Base-by-base conservation (phyloP, 1,284 basidiomycete species). In the Mrakiaceae sp. region DNA sequence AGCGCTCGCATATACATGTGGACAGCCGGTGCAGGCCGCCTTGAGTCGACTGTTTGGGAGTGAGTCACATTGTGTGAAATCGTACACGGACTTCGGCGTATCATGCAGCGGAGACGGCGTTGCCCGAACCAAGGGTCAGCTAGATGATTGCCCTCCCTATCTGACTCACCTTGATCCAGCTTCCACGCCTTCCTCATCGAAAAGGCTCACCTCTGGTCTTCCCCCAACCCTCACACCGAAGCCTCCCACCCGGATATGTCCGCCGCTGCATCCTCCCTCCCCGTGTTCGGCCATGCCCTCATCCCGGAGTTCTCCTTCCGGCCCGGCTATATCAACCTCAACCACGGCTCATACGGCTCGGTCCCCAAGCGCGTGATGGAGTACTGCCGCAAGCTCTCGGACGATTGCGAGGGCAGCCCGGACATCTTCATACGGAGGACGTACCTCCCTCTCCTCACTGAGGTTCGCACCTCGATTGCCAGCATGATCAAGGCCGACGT, bases 321-420 rank as follows among this genome's bases (percentile, higher is more conserved):
- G n/a, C 60, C 60, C 7, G 55, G 54, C 16, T 66, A 85, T 70
- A 74, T 85, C 64, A 86, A 87, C 71, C 72, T 87, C 54, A 87
- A 87, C 69, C 76, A 85, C 65, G 86, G 84, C 4, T 84, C 85
- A 0, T 89, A 84, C 68, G 88, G 88, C 3, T 82, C 87, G 1
- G 74, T 82, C 0, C 86, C 88, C 0, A 73, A 76, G 2, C 82
- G 84, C 6, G 86, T 90, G 12, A 72, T 81, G 16, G 77, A 78
- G 47, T 80, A 80, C 27, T 80, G 78, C 70, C 74, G 79, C 44
- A 74, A 78, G 42, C 70, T 85, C 8, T 74, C 76, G 0, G 74
- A 78, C 11, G 71, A 81, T 68, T 76, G 81, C 40, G 88, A 90
- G 71, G 69, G 74, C 0, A 82, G 81, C 66, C 84, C 86, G 0